Percentiles rank a stretch among this genome's conserved stretches.
phyloP scores from a whole-genome alignment of 2,329 filamentous ascomycete genomes.

The Hypocreales sp. region DNA sequence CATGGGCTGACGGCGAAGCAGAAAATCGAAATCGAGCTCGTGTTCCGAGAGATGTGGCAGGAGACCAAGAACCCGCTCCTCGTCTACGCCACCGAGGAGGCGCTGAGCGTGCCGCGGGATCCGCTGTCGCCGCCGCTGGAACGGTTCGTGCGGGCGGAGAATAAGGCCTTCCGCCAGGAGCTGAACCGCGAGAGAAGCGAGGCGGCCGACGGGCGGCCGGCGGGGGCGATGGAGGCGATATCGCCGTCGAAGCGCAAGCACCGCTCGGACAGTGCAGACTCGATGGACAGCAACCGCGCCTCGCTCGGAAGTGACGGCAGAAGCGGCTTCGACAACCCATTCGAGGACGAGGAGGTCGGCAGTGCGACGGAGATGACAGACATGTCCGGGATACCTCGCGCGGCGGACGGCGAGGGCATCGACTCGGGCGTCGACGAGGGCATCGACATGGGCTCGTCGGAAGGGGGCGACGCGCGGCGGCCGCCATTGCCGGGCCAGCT shows the following conservation, averaged over 20 bases:
- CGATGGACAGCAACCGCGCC: slow-evolving; percentile 29
- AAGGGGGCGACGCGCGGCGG: slow-evolving; percentile 4
- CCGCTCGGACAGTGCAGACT: slow-evolving; percentile 27
- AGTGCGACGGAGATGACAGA: slow-evolving; percentile 13
- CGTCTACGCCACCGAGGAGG: slow-evolving; percentile 37
- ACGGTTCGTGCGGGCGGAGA: slow-evolving; percentile 34
- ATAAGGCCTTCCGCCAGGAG: slow-evolving; percentile 34
- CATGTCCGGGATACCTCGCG: slow-evolving; percentile 5
- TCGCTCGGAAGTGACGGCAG: slow-evolving; percentile 25
- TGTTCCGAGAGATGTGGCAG: slow-evolving; percentile 28
- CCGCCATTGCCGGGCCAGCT: slow-evolving; percentile 4
- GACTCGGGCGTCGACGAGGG: background rate
- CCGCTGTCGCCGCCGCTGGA: slow-evolving; percentile 23
- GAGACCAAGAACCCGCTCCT: slow-evolving; percentile 32
- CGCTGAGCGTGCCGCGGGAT: slow-evolving; percentile 18
- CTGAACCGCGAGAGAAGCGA: slow-evolving; percentile 21
- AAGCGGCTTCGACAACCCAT: slow-evolving; percentile 14
- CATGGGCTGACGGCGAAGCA: slow-evolving; percentile 9
- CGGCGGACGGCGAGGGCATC: slow-evolving; percentile 1
- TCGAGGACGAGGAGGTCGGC: slow-evolving; percentile 11
- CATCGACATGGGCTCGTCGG: no score
- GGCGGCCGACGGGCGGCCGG: slow-evolving; percentile 3
- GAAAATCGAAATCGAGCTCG: slow-evolving; percentile 30
- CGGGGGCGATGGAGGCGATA: slow-evolving; percentile 19
- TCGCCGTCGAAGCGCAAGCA: slow-evolving; percentile 31